phyloP scores from a whole-genome alignment of 345 rosid genomes.

The Sonneratia alba region DNA sequence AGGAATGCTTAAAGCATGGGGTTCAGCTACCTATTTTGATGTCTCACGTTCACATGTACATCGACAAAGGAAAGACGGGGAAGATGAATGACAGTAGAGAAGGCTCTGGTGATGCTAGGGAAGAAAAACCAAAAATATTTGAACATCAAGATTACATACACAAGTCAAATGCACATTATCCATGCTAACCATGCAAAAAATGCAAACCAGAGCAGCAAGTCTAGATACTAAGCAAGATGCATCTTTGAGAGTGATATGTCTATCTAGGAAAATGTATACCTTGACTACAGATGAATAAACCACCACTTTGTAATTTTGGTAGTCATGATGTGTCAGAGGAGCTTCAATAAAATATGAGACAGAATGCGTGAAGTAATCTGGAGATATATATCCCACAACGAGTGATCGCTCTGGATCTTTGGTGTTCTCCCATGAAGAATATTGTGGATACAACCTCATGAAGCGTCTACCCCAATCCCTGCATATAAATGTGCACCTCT shows the following conservation, averaged over 20 bases:
- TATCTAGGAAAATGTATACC: constrained; percentile 28
- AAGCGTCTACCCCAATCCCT: constrained; percentile 99
- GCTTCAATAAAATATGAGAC: constrained; percentile 98
- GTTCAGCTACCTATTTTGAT: background rate
- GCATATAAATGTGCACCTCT: constrained; percentile 18
- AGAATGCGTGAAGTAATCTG: constrained; percentile 97
- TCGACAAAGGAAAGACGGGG: background rate
- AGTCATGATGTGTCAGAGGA: constrained; percentile 80
- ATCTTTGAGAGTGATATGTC: background rate
- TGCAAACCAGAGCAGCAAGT: background rate
- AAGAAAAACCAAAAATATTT: background rate
- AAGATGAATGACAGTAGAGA: background rate
- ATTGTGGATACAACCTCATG: constrained; percentile 65
- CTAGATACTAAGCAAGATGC: background rate
- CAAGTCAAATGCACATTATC: background rate
- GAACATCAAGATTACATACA: background rate
- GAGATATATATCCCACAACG: constrained; percentile 90
- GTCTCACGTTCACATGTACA: background rate
- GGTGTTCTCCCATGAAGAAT: constrained; percentile 79
- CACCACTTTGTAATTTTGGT: constrained; percentile 75
- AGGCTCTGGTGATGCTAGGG: background rate
- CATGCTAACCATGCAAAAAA: background rate
- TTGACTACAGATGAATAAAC: constrained; percentile 96
- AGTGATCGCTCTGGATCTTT: constrained; percentile 84
- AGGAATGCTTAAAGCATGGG: background rate